Percentiles rank a stretch among this genome's conserved stretches.
phyloP scores from a whole-genome alignment of 768 basidiomycete species.

The Lactarius evosmus region DNA sequence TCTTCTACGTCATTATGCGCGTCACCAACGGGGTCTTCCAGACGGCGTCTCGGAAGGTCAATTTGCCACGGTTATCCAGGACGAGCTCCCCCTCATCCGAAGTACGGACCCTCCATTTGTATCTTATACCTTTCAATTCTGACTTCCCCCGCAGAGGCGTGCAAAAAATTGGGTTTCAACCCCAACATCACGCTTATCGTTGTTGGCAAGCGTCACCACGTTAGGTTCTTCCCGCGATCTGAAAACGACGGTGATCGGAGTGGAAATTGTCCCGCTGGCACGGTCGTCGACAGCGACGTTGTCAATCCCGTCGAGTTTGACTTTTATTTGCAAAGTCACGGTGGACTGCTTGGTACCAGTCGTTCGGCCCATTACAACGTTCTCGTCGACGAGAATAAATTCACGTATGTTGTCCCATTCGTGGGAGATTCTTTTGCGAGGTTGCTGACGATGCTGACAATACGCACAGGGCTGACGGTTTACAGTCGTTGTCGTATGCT shows the following conservation, averaged over 20 bases:
- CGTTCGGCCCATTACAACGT: constrained; percentile 59
- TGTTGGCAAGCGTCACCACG: constrained; percentile 76
- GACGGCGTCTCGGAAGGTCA: constrained; percentile 60
- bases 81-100: constrained; percentile 57
- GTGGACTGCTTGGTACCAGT: constrained; percentile 73
- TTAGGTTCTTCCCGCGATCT: constrained; percentile 55
- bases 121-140: not conserved
- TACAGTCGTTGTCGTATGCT: constrained; percentile 70
- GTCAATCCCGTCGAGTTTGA: constrained; percentile 72
- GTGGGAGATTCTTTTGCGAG: not conserved
- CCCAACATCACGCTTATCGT: constrained; percentile 73
- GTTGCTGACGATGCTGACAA: constrained; percentile 15
- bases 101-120: constrained; percentile 38
- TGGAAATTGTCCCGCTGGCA: constrained; percentile 74
- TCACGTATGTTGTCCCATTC: constrained; percentile 44
- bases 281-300: constrained; percentile 70
- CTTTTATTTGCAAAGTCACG: constrained; percentile 76
- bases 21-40: constrained; percentile 22
- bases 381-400: constrained; percentile 53
- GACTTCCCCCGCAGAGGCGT: constrained; percentile 51
- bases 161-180: constrained; percentile 51
- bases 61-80: constrained; percentile 47
- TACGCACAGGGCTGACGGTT: constrained; percentile 51
- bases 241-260: constrained; percentile 53
- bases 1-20: not conserved